Base-by-base conservation (phyloP, 73 alveolate genomes). In the Blepharisma stoltei region DNA sequence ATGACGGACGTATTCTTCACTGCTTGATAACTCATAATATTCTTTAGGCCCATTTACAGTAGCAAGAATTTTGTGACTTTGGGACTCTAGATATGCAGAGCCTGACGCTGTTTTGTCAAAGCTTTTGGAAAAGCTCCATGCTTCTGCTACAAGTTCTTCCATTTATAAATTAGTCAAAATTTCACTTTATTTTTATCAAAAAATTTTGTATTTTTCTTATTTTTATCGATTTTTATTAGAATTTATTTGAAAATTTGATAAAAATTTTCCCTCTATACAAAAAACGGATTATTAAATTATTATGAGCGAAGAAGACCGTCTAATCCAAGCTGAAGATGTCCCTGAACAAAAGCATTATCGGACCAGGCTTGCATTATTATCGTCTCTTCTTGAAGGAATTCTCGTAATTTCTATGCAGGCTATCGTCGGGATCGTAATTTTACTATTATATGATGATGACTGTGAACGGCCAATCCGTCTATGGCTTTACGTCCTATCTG, bases 41-140 rank as follows among this genome's bases (percentile, higher is more conserved):
- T 60, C 73, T 8, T 38, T 60, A 14, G 73, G 73, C n/a, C 73
- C 23, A 18, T 11, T 18, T 60, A 60, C 73, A 18, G 46, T 25
- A 25, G 46, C 14, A 9, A 60, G 37, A 14, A 60, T 25, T 60
- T 60, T 60, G 46, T 60, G 73, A 5, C 46, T 18, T 14, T 14
- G 14, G 5, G 46, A 14, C 5, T 60, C 73, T 8, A 60, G 38
- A 25, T 60, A 60, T 8, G 48, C 45, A 5, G 73, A 60, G 2
- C 73, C 73, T 20, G 73, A n/a, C 2, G 73, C 73, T 20, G 73
- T 60, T 20, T 14, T 38, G 46, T 14, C 45, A 8, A 60, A 14
- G 2, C 73, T 25, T 8, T 60, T n/a, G 23, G 73, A 14, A 25
- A 60, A 60, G 73, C 73, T 60, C 73, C 73, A 60, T 38, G 23